These are phyloP conservation scores for Penicillium fimorum DNA, from an alignment of 495 filamentous ascomycete species.

Conservation along the genomic window DNA sequence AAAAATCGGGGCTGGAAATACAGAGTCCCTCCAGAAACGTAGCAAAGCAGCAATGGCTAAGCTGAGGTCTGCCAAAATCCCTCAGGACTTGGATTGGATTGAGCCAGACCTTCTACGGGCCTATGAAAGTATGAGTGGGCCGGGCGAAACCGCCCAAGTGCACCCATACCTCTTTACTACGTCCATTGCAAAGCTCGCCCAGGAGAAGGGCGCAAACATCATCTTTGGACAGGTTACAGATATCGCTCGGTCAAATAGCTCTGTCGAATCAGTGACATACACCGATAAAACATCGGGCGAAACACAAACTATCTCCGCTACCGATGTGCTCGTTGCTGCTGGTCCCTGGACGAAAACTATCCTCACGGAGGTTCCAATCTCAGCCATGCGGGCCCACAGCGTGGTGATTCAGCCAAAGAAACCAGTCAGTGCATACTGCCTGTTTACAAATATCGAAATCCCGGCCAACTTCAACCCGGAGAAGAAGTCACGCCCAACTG, in stretches of 20 bases:
- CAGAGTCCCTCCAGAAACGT: slow-evolving; percentile 70
- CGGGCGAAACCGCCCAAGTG: slow-evolving; percentile 83
- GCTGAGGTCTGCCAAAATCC: slow-evolving; percentile 61
- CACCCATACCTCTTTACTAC: slow-evolving; percentile 93
- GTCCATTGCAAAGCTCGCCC: slow-evolving; percentile 76
- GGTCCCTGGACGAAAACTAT: slow-evolving; percentile 85
- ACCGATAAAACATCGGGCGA: slow-evolving; percentile 59
- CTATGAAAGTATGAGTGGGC: slow-evolving; percentile 83
- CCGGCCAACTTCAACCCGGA: slow-evolving; percentile 56
- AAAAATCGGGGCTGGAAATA: slow-evolving; percentile 28
- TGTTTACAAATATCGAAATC: slow-evolving; percentile 87
- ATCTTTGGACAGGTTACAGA: slow-evolving; percentile 61
- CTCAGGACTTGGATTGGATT: slow-evolving; percentile 86
- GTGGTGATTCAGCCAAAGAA: slow-evolving; percentile 74
- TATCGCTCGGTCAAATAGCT: slow-evolving; percentile 55
- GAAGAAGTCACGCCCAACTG: slow-evolving; percentile 53
- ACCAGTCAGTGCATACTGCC: slow-evolving; percentile 78
- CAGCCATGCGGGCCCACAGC: slow-evolving; percentile 81
- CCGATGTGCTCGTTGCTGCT: slow-evolving; percentile 78
- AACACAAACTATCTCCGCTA: slow-evolving; percentile 64
- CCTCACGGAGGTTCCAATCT: slow-evolving; percentile 73
- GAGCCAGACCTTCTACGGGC: slow-evolving; percentile 59
- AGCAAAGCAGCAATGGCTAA: slow-evolving; percentile 58
- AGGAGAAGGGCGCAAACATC: slow-evolving; percentile 71
- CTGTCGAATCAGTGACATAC: slow-evolving; percentile 72